phyloP scores from a whole-genome alignment of 768 basidiomycete species.

The Phallus indusiatus region DNA sequence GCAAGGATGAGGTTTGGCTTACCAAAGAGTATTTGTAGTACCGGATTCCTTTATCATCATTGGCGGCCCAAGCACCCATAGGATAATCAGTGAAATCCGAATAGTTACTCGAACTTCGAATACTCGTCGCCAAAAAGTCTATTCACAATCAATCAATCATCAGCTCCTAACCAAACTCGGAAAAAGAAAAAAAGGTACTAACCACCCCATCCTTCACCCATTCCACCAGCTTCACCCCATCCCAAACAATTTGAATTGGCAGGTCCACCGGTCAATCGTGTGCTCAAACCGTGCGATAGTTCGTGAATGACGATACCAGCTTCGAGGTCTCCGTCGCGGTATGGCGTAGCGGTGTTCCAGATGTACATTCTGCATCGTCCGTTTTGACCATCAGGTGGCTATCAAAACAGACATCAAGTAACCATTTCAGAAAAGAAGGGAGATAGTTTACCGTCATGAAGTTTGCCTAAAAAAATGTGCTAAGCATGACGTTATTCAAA shows the following conservation, averaged over 20 bases:
- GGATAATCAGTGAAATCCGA: constrained; percentile 70
- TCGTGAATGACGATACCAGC: constrained; percentile 96
- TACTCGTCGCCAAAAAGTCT: constrained; percentile 82
- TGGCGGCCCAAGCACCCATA: constrained; percentile 96
- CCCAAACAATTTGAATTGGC: constrained; percentile 88
- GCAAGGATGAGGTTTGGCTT: constrained; percentile 12
- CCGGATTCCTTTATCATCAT: constrained; percentile 64
- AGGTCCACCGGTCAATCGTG: constrained; percentile 90
- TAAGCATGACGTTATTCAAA: constrained; percentile 1
- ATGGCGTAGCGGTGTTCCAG: constrained; percentile 87
- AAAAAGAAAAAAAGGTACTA: constrained; percentile 10
- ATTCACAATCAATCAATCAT: background rate
- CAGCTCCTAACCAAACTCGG: background rate
- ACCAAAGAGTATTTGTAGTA: constrained; percentile 80
- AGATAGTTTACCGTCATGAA: constrained; percentile 13
- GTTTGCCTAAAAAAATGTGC: constrained; percentile 12
- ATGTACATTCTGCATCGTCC: constrained; percentile 95
- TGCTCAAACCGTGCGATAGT: constrained; percentile 81
- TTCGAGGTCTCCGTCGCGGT: constrained; percentile 91
- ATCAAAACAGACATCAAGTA: constrained; percentile 47
- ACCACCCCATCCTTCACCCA: constrained; percentile 98
- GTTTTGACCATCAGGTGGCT: constrained; percentile 61
- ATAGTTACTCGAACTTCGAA: constrained; percentile 66
- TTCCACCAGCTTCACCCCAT: constrained; percentile 93
- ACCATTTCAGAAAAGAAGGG: constrained; percentile 30